These are phyloP conservation scores for Aspergillus baeticus DNA, from an alignment of 495 filamentous ascomycete genomes.

Conservation along the genomic window DNA sequence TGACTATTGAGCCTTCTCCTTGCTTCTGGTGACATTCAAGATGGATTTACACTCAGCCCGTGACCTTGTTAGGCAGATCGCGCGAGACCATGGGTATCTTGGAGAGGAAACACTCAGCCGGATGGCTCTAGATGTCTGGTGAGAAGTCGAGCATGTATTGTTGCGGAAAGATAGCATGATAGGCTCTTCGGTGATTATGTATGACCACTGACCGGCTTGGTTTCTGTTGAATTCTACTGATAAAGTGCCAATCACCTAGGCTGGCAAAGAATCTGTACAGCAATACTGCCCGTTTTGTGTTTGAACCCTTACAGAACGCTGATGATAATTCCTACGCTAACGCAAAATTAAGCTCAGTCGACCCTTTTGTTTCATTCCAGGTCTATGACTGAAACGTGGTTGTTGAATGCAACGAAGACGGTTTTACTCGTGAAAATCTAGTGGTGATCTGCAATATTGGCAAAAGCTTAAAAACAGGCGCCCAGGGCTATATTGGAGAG, in stretches of 20 bases:
- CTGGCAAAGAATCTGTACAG: conserved; percentile 33
- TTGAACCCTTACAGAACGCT: conserved; percentile 47
- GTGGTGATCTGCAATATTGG: conserved; percentile 34
- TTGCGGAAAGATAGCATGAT: conserved; percentile 28
- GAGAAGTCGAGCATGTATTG: conserved; percentile 26
- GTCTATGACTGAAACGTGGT: conserved; percentile 23
- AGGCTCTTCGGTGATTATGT: conserved; percentile 32
- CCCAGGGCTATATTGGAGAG: conserved; percentile 42
- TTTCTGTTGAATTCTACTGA: not conserved
- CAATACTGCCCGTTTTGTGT: conserved; percentile 34
- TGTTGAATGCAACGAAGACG: conserved; percentile 42
- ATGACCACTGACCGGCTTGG: conserved; percentile 4
- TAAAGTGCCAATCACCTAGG: conserved; percentile 9
- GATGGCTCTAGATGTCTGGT: conserved; percentile 24
- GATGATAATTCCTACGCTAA: conserved; percentile 35
- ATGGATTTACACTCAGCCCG: not conserved
- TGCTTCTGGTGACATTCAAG: too few species aligned
- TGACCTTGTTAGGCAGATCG: conserved; percentile 23
- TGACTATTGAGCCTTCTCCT: too few species aligned
- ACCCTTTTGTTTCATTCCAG: conserved; percentile 23
- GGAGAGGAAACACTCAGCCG: conserved; percentile 17
- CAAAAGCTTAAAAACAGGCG: conserved; percentile 35
- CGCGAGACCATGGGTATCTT: conserved; percentile 25
- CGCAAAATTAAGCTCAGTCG: not conserved
- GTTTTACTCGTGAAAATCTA: conserved; percentile 34